These are phyloP conservation scores for Elaeis guineensis DNA, from an alignment of 176 grass and related monocot genomes.

Conservation along the genomic window DNA sequence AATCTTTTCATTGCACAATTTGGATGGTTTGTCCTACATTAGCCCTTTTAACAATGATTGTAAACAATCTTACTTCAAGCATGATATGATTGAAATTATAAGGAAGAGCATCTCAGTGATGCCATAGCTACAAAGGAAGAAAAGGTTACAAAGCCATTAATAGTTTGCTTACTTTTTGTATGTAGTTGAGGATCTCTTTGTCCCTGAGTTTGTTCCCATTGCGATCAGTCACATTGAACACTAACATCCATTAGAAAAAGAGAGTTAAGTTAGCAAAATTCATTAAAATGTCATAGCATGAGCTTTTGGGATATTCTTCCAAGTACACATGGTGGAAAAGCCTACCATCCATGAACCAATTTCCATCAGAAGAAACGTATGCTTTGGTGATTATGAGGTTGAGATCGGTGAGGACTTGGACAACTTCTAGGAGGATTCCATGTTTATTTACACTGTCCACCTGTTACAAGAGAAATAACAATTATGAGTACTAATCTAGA, in stretches of 20 bases:
- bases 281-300: neutral
- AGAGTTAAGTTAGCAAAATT: neutral
- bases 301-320: neutral
- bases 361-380: slow-evolving; percentile 13
- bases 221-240: slow-evolving; percentile 13
- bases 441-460: slow-evolving; percentile 11
- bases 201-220: slow-evolving; percentile 8
- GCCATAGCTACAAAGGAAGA: neutral
- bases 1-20: too few species aligned
- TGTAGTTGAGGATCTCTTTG: neutral
- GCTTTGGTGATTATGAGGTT: slow-evolving; percentile 6
- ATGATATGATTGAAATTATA: too few species aligned
- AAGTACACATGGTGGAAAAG: neutral
- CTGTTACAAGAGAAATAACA: too few species aligned
- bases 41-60: too few species aligned
- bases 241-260: neutral
- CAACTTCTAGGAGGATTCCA: slow-evolving; percentile 13
- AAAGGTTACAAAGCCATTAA: neutral
- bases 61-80: too few species aligned
- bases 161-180: slow-evolving; percentile 7
- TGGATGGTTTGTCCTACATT: too few species aligned
- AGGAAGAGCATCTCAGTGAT: too few species aligned
- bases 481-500: too few species aligned
- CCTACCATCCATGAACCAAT: slow-evolving; percentile 22
- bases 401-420: slow-evolving; percentile 14